These are phyloP conservation scores for Nakataea oryzae DNA, from an alignment of 2,329 filamentous ascomycete species.

Conservation along the genomic window DNA sequence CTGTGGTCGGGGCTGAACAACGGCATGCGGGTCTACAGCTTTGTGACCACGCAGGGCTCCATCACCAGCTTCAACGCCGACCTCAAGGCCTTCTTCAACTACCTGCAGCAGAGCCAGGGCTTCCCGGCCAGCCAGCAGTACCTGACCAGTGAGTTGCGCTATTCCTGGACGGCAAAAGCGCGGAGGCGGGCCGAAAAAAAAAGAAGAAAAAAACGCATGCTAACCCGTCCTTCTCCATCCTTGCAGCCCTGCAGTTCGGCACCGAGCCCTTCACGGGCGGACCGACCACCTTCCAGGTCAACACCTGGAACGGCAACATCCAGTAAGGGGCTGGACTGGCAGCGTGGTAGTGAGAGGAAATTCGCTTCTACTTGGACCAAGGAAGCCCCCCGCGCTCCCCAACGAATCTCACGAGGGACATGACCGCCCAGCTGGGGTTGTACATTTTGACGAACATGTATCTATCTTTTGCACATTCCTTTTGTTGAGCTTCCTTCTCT, in stretches of 20 bases:
- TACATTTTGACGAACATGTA: too few species aligned
- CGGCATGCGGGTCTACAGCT: conserved; percentile 49
- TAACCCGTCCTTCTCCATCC: not conserved
- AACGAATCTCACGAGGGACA: too few species aligned
- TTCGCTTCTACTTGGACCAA: too few species aligned
- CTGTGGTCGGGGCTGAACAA: conserved; percentile 53
- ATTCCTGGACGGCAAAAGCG: too few species aligned
- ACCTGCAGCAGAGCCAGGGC: conserved; percentile 38
- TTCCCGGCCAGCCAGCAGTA: conserved; percentile 35
- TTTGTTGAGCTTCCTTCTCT: too few species aligned
- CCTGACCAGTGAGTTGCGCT: conserved; percentile 25
- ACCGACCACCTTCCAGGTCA: conserved; percentile 1
- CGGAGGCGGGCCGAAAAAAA: too few species aligned
- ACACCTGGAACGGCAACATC: not conserved
- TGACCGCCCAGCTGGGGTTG: too few species aligned
- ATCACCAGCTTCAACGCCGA: conserved; percentile 46
- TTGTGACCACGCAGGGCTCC: conserved; percentile 21
- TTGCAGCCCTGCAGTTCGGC: conserved; percentile 1
- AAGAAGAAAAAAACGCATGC: not conserved
- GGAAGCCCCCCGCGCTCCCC: too few species aligned
- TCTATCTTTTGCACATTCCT: too few species aligned
- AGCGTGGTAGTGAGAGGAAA: too few species aligned
- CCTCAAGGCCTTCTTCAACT: conserved; percentile 44
- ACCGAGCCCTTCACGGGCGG: conserved; percentile 2
- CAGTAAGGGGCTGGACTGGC: not conserved